Conservation (phyloP, 257 asterid genomes). For the Eustoma russellianum region DNA sequence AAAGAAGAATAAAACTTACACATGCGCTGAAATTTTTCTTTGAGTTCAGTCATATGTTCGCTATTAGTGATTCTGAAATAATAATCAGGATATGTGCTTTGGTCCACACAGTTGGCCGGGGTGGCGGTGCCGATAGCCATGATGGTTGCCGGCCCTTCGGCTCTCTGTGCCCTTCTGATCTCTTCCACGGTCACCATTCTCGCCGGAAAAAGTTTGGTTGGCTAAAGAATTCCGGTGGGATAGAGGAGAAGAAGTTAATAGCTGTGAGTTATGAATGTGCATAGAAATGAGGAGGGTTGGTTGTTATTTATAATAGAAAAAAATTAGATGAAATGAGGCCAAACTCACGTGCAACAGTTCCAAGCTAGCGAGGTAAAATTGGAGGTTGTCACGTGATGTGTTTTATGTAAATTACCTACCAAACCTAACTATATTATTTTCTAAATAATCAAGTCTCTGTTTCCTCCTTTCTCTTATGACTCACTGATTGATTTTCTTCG, state of each 20-base stretch:
- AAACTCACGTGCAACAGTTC: too few relatives aligned
- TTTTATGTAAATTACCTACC: too few relatives aligned
- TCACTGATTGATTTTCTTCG: too few relatives aligned
- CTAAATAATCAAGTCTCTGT: too few relatives aligned
- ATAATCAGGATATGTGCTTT: slow-evolving; percentile 2
- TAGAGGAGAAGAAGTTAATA: neutral
- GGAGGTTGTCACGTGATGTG: too few relatives aligned
- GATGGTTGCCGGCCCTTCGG: slow-evolving; percentile 5
- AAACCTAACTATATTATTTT: too few relatives aligned
- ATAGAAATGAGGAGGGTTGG: too few relatives aligned
- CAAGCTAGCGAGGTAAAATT: too few relatives aligned
- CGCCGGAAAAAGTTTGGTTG: neutral
- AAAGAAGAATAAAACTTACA: neutral
- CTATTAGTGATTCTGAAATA: slow-evolving; percentile 2
- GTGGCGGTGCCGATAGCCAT: slow-evolving; percentile 7
- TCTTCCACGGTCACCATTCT: neutral
- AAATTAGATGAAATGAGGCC: too few relatives aligned
- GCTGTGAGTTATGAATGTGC: too few relatives aligned
- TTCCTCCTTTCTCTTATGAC: too few relatives aligned
- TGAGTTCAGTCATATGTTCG: slow-evolving; percentile 1
- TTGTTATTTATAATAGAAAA: too few relatives aligned
- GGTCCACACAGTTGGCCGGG: slow-evolving; percentile 1
- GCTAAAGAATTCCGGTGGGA: neutral
- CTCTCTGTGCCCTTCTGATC: neutral
- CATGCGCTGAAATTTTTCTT: slow-evolving; percentile 6